Conservation (phyloP, 768 basidiomycete species). For the Termitomyces sp. region DNA sequence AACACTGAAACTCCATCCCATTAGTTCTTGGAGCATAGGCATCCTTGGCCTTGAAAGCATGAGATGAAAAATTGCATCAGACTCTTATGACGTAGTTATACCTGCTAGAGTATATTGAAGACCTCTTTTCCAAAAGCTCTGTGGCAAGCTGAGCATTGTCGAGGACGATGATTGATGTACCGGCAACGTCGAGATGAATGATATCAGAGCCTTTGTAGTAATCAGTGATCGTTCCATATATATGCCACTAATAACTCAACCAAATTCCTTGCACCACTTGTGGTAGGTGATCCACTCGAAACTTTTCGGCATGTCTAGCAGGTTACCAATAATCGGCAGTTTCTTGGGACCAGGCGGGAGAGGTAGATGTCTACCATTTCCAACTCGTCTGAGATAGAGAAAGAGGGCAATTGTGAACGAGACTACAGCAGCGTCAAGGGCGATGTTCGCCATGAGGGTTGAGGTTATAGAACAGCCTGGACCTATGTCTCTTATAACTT, state of each 20-base stretch:
- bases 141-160: background rate
- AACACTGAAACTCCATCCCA: conserved; percentile 22
- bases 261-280: background rate
- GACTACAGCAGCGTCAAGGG: background rate
- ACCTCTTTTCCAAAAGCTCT: conserved; percentile 25
- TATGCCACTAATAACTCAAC: background rate
- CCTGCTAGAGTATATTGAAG: conserved; percentile 20
- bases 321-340: background rate
- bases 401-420: background rate
- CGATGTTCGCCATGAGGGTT: background rate
- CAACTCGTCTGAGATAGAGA: background rate
- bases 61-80: too few relatives aligned
- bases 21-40: conserved; percentile 24
- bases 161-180: background rate
- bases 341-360: conserved; percentile 1
- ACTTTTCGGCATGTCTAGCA: background rate
- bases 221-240: background rate
- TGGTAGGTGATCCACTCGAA: background rate
- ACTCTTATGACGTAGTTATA: background rate
- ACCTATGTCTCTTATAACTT: too few relatives aligned
- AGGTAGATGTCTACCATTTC: background rate
- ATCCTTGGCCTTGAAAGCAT: conserved; percentile 6
- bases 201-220: background rate
- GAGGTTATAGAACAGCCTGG: too few relatives aligned
- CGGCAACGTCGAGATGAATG: background rate